These are phyloP conservation scores for Dendrobium chrysotoxum DNA, from an alignment of 106 monocot genomes.

Conservation along the genomic window DNA sequence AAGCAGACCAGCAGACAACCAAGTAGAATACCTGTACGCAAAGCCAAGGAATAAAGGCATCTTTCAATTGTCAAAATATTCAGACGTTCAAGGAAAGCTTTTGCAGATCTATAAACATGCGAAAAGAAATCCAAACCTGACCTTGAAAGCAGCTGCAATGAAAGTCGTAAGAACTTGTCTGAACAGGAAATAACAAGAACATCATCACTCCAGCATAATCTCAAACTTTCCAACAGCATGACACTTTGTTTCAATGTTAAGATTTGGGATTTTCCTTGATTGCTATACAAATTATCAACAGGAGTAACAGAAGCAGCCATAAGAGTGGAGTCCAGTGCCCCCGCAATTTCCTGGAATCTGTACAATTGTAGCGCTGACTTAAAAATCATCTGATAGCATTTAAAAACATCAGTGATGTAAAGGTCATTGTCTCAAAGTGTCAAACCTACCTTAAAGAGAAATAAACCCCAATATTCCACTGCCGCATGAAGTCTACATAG, in stretches of 20 bases:
- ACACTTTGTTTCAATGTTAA: constrained; percentile 70
- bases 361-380: constrained; percentile 9
- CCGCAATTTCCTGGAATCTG: constrained; percentile 99
- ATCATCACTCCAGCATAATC: constrained; percentile 88
- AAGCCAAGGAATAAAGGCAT: neutral
- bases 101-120: neutral
- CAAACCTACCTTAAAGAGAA: constrained; percentile 72
- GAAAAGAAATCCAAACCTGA: constrained; percentile 12
- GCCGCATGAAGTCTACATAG: constrained; percentile 71
- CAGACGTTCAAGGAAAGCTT: neutral
- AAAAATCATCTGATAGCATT: constrained; percentile 3
- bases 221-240: constrained; percentile 69
- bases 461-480: constrained; percentile 95
- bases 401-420: neutral
- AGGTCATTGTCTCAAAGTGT: neutral
- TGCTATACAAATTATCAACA: constrained; percentile 28
- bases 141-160: constrained; percentile 94
- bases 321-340: constrained; percentile 73
- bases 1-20: constrained; percentile 75
- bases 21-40: constrained; percentile 68
- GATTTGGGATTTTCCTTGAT: constrained; percentile 24
- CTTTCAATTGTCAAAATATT: neutral
- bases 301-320: constrained; percentile 30
- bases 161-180: constrained; percentile 89
- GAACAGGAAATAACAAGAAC: constrained; percentile 71